Evolutionary conservation across 495 filamentous ascomycete genomes (phyloP).

Genomic region (Penicillium odoratum): DNA sequence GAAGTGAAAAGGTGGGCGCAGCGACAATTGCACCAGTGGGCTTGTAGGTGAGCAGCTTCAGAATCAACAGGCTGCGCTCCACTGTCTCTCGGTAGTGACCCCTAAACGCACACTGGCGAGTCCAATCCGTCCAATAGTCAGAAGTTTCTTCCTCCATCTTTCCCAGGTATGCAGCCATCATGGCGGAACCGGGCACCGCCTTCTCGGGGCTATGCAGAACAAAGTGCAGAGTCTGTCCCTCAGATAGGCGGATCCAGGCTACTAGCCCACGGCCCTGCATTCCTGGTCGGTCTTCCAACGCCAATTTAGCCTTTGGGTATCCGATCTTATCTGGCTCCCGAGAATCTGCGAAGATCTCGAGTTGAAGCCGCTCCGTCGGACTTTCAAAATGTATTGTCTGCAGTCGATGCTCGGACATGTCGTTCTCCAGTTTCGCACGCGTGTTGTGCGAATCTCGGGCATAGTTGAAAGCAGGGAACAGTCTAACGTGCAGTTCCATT

Average conservation of each 20-base stretch:
- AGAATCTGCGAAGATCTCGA: constrained; percentile 63
- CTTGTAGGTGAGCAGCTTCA: constrained; percentile 72
- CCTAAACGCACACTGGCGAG: constrained; percentile 64
- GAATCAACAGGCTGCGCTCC: constrained; percentile 63
- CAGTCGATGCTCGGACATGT: constrained; percentile 39
- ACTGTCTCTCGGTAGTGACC: constrained; percentile 71
- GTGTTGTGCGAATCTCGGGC: constrained; percentile 55
- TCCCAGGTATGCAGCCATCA: constrained; percentile 53
- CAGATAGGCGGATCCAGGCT: constrained; percentile 54
- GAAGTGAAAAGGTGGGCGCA: constrained; percentile 64
- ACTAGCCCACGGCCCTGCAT: constrained; percentile 61
- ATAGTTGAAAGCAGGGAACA: constrained; percentile 73
- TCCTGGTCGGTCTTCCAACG: constrained; percentile 47
- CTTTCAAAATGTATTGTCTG: constrained; percentile 64
- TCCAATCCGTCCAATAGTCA: constrained; percentile 70
- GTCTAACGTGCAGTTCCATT: constrained; percentile 60
- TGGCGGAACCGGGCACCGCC: constrained; percentile 43
- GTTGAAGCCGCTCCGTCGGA: constrained; percentile 55
- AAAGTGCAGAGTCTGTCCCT: constrained; percentile 68
- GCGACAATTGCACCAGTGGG: constrained; percentile 58
- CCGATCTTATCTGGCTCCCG: constrained; percentile 48
- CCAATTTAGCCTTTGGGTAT: constrained; percentile 51
- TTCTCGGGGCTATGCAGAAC: constrained; percentile 55
- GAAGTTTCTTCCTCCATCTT: constrained; percentile 64
- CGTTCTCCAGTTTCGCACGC: constrained; percentile 31